Evolutionary conservation across 805 yeast species (phyloP).

Genomic region (Suhomyces vadensis): DNA sequence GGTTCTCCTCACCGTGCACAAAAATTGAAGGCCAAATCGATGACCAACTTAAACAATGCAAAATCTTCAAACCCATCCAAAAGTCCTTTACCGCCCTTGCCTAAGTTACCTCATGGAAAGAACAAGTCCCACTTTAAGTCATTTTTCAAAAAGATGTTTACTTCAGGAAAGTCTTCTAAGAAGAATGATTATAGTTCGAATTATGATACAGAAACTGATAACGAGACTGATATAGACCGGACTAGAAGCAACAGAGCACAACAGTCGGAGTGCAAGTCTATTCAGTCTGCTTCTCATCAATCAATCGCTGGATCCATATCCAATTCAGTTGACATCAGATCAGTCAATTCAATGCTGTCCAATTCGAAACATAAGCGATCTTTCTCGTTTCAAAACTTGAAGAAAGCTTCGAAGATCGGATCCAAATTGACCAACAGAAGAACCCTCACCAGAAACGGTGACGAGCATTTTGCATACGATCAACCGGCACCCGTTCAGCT

Average conservation of each 20-base stretch:
- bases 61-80: constrained; percentile 24
- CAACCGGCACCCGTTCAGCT: background rate
- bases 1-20: constrained; percentile 2
- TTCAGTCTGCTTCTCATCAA: constrained; percentile 6
- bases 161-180: constrained; percentile 5
- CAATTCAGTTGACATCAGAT: constrained; percentile 1
- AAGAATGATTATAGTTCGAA: background rate
- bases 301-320: constrained; percentile 3
- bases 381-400: constrained; percentile 10
- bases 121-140: constrained; percentile 14
- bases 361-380: constrained; percentile 6
- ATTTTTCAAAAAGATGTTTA: constrained; percentile 17
- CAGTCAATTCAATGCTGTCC: background rate
- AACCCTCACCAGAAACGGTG: background rate
- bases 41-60: constrained; percentile 2
- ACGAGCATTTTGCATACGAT: background rate
- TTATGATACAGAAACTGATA: background rate
- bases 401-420: background rate
- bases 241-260: background rate
- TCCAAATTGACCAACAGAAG: constrained; percentile 1
- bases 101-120: background rate
- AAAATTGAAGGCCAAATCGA: constrained; percentile 1
- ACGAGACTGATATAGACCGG: background rate
- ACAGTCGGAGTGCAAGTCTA: constrained; percentile 4
- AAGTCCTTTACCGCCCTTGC: constrained; percentile 31